Conservation (phyloP, 306 rosid species). For the Cucurbita ficifolia region DNA sequence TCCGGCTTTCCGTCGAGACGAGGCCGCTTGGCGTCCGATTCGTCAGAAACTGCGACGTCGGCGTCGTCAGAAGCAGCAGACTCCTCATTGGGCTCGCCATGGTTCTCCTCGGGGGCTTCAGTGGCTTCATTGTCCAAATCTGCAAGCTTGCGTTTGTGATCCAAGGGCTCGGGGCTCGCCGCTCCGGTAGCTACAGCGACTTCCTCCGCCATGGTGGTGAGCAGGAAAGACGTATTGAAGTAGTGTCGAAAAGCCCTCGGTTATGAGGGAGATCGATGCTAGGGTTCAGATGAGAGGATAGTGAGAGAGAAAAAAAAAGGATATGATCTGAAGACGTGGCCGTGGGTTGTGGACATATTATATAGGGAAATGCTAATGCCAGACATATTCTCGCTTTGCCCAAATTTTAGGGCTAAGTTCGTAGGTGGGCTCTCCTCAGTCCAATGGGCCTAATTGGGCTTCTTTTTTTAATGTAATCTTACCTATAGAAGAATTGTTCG, state of each 20-base stretch:
- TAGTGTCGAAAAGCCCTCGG: neutral
- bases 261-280: neutral
- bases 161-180: slow-evolving; percentile 40
- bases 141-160: slow-evolving; percentile 72
- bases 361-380: neutral
- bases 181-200: slow-evolving; percentile 24
- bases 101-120: slow-evolving; percentile 13
- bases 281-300: neutral
- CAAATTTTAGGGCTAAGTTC: neutral
- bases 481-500: too few species aligned
- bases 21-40: slow-evolving; percentile 48
- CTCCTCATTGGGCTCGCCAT: slow-evolving; percentile 17
- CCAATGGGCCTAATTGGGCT: neutral
- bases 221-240: neutral
- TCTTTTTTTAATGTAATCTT: neutral
- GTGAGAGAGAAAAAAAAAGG: neutral
- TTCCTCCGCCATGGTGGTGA: slow-evolving; percentile 62
- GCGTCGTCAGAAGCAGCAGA: neutral
- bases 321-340: neutral
- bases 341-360: too few species aligned
- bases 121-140: slow-evolving; percentile 49
- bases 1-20: slow-evolving; percentile 46
- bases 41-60: slow-evolving; percentile 15
- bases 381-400: neutral
- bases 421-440: neutral